Base-by-base conservation (phyloP, 2,329 filamentous ascomycete genomes). In the Neoscytalidium dimidiatum region DNA sequence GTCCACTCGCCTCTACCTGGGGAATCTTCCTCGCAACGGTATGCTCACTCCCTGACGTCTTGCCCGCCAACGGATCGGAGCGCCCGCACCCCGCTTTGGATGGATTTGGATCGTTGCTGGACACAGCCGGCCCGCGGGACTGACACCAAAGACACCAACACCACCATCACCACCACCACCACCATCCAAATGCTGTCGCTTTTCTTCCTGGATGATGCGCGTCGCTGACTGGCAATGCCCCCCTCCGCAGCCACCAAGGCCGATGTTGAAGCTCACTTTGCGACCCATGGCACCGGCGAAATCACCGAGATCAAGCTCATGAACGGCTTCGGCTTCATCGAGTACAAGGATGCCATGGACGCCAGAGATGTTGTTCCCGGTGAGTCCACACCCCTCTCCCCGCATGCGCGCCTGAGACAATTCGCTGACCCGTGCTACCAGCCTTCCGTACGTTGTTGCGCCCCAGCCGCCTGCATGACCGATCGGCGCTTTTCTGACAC, bases 291-390 rank as follows among this genome's bases (percentile, higher is more conserved):
- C 77, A 94, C 93, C 72, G 95, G 95, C 79, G 93, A 97, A 79
- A 98, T 99, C 78, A 95, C 91, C 71, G 95, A 99, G 84, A 94
- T 99, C 83, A 99, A 99, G 85, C 88, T 99, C 69, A 99, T 99
- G 95, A 98, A 97, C 78, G 95, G 95, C 75, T 99, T 99, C 78
- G 95, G 95, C 78, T 99, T 99, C 84, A 97, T 99, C 78, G 95
- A 99, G 81, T 99, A 98, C 82, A 96, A 97, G 81, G 95, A 98
- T 83, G 89, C 93, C 66, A 92, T 97, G 91, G 95, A 99, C 83
- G 95, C 95, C 71, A 91, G 94, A 77, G 95, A 99, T 82, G 94
- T 99, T 69, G 95, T 99, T 75, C 95, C 95, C 81, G 94, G 95
- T 97, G 87, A 83, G 90, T 75, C 67, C 5, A 7, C 35, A 7